Conservation (phyloP, 2,329 filamentous ascomycete genomes). For the Beauveria sp. region DNA sequence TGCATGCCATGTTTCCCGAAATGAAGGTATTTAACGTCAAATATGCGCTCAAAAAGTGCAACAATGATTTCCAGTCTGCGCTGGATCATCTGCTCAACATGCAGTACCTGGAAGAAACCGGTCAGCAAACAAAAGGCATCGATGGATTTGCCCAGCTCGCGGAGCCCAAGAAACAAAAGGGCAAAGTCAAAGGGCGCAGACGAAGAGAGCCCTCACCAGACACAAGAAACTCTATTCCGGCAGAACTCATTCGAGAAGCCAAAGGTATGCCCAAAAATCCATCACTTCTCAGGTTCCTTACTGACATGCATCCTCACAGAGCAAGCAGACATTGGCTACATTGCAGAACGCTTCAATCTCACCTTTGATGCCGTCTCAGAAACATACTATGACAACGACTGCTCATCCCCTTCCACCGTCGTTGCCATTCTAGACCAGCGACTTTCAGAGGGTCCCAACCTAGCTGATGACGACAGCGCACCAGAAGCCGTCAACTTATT, state of each 20-base stretch:
- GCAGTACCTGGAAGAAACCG: constrained; percentile 64
- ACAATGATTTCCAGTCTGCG: constrained; percentile 58
- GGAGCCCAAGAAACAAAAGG: constrained; percentile 29
- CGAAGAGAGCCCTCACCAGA: constrained; percentile 19
- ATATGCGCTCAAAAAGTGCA: constrained; percentile 58
- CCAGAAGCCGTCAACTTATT: constrained; percentile 22
- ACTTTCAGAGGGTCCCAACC: constrained; percentile 25
- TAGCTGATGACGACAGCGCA: constrained; percentile 22
- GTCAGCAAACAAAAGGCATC: constrained; percentile 61
- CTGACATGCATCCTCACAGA: constrained; percentile 15
- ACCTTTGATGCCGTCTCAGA: constrained; percentile 32
- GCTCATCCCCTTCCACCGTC: constrained; percentile 33
- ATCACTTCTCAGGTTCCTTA: neutral
- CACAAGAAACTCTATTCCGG: constrained; percentile 11
- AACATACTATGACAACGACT: constrained; percentile 31
- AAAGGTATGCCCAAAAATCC: constrained; percentile 20
- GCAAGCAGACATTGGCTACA: constrained; percentile 34
- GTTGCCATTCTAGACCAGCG: constrained; percentile 37
- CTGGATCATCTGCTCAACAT: constrained; percentile 77
- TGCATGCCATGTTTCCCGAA: constrained; percentile 65
- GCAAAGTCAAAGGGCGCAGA: constrained; percentile 24
- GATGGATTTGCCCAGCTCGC: constrained; percentile 67
- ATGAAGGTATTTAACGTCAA: constrained; percentile 59
- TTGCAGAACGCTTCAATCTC: constrained; percentile 36
- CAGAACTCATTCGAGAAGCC: constrained; percentile 19